phyloP scores from a whole-genome alignment of 768 basidiomycete species.

The Lactarius indigo region DNA sequence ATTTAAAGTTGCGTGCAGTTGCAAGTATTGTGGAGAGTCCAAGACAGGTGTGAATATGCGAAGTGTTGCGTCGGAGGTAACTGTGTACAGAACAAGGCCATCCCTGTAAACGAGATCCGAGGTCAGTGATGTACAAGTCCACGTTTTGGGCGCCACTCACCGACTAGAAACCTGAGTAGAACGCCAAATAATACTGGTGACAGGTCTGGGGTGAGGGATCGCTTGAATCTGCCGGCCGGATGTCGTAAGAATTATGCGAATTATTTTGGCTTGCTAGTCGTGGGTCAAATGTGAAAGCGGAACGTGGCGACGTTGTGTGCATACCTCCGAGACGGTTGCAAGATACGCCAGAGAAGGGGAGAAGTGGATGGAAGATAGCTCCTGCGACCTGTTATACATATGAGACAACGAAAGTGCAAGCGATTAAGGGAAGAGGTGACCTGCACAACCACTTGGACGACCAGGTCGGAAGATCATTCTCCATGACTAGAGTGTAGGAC shows the following conservation, averaged over 20 bases:
- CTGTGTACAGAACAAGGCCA: conserved; percentile 77
- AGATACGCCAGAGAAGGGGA: conserved; percentile 78
- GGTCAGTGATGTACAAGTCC: conserved; percentile 1
- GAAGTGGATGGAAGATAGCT: conserved; percentile 54
- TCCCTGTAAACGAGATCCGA: conserved; percentile 43
- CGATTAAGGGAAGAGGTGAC: conserved; percentile 38
- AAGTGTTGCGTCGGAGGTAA: conserved; percentile 76
- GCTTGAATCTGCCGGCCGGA: conserved; percentile 64
- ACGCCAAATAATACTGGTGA: conserved; percentile 71
- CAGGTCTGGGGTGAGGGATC: conserved; percentile 70
- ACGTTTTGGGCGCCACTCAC: conserved; percentile 37
- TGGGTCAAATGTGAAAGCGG: conserved; percentile 21
- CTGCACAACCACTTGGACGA: conserved; percentile 67
- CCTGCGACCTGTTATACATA: conserved; percentile 39
- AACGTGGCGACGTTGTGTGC: background rate
- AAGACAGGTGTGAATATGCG: conserved; percentile 86
- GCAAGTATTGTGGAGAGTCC: conserved; percentile 79
- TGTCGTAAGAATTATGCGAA: conserved; percentile 70
- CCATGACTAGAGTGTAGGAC: conserved; percentile 74
- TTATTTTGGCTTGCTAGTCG: conserved; percentile 50
- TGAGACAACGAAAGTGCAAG: conserved; percentile 4
- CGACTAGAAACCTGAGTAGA: conserved; percentile 63
- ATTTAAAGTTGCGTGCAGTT: conserved; percentile 79
- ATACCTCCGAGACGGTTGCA: conserved; percentile 57
- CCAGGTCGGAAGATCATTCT: conserved; percentile 83